These are phyloP conservation scores for Geotrichum europaeum DNA, from an alignment of 1,139 yeast genomes.

Conservation along the genomic window DNA sequence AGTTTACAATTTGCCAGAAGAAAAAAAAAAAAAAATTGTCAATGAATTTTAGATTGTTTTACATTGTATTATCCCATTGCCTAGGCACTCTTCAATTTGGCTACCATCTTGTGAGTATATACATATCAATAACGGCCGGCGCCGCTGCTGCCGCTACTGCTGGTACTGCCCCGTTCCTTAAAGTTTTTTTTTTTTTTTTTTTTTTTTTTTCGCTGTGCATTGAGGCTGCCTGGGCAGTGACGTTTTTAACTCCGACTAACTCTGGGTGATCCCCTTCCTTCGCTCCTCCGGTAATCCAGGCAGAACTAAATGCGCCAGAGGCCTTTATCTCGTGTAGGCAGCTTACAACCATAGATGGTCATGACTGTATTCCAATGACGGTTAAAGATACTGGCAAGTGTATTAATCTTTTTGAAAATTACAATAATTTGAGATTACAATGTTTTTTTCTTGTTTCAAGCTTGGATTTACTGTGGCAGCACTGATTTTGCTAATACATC, in stretches of 20 bases:
- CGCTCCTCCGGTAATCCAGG: too few relatives aligned
- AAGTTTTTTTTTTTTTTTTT: too few relatives aligned
- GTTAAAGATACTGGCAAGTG: constrained; percentile 56
- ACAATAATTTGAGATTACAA: background rate
- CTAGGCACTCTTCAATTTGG: constrained; percentile 83
- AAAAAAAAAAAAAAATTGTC: background rate
- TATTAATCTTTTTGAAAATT: background rate
- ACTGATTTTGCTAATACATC: background rate
- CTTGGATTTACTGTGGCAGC: background rate
- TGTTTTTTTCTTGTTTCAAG: background rate
- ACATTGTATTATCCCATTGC: constrained; percentile 44
- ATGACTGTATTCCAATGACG: constrained; percentile 55
- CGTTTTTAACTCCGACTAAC: constrained; percentile 3
- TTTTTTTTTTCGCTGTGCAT: background rate
- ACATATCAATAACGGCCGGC: background rate
- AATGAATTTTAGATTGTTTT: constrained; percentile 6
- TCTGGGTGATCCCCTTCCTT: background rate
- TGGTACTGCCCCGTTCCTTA: background rate
- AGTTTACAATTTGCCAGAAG: background rate
- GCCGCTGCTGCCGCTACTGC: background rate
- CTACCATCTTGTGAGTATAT: constrained; percentile 52
- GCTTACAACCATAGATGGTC: constrained; percentile 26
- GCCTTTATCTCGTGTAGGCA: constrained; percentile 50
- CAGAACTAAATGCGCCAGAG: constrained; percentile 83
- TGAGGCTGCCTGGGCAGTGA: too few relatives aligned